A percentile compares a stretch with the other conserved stretches of the same genome.
Evolutionary conservation across 1,284 basidiomycete genomes (phyloP).

Genomic region (Leccinum subfulvum): DNA sequence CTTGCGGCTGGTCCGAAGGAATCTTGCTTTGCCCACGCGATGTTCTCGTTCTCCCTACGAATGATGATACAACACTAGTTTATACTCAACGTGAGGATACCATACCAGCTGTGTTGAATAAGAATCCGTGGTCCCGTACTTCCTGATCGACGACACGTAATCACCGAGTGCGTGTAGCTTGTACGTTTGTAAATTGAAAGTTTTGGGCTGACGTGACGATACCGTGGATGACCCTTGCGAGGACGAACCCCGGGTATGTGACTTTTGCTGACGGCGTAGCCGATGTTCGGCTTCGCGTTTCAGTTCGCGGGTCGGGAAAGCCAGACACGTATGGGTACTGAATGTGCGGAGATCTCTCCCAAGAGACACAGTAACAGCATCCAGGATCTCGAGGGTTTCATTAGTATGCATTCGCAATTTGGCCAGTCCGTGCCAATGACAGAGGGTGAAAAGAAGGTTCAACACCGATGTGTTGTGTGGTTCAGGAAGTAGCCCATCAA

Average conservation of each 20-base stretch:
- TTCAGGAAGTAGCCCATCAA: slow-evolving; percentile 15
- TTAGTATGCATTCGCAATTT: background rate
- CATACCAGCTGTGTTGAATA: slow-evolving; percentile 10
- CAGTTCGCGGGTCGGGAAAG: slow-evolving; percentile 6
- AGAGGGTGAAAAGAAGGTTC: slow-evolving; percentile 6
- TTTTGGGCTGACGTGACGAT: slow-evolving; percentile 4
- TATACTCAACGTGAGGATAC: background rate
- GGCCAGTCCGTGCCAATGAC: slow-evolving; percentile 16
- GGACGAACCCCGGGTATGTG: background rate
- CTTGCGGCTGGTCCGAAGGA: background rate
- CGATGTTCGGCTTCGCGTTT: background rate
- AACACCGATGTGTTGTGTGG: slow-evolving; percentile 16
- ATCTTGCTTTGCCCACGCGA: slow-evolving; percentile 2
- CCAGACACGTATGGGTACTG: background rate
- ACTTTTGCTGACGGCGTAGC: background rate
- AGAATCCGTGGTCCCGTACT: slow-evolving; percentile 20
- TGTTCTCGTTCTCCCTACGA: slow-evolving; percentile 16
- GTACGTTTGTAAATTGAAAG: slow-evolving; percentile 24
- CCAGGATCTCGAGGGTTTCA: slow-evolving; percentile 3
- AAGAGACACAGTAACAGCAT: background rate
- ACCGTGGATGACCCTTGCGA: background rate
- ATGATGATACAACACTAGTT: background rate
- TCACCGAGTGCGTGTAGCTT: slow-evolving; percentile 28
- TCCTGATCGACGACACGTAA: slow-evolving; percentile 13
- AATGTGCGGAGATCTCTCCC: background rate